Evolutionary conservation across 1,139 yeast species (phyloP).

Genomic region (Pichia sp.): DNA sequence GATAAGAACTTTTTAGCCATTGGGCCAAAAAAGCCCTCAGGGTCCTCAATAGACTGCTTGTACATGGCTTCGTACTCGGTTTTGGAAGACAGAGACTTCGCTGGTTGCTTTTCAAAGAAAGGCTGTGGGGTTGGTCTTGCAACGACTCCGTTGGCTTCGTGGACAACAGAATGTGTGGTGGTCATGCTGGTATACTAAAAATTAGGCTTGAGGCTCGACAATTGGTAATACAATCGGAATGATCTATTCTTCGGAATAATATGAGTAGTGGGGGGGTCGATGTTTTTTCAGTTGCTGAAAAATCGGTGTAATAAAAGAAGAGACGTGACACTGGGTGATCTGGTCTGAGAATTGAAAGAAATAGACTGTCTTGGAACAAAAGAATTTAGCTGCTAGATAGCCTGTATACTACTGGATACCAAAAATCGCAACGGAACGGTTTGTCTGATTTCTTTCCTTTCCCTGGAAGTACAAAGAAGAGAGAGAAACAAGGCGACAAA

Average conservation of each 20-base stretch:
- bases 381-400: no score
- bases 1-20: conserved; percentile 71
- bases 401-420: neutral
- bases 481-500: neutral
- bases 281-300: neutral
- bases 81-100: conserved; percentile 36
- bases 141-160: conserved; percentile 70
- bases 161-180: conserved; percentile 48
- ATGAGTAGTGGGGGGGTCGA: neutral
- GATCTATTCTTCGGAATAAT: neutral
- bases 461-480: neutral
- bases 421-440: neutral
- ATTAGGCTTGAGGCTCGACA: no score
- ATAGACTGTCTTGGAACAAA: no score
- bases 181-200: neutral
- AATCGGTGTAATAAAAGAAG: no score
- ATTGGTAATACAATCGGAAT: neutral
- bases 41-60: conserved; percentile 72
- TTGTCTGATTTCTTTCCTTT: neutral
- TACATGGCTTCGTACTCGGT: conserved; percentile 76
- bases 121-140: conserved; percentile 69
- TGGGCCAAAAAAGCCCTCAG: conserved; percentile 80
- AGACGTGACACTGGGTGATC: neutral
- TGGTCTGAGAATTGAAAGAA: neutral
- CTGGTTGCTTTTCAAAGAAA: conserved; percentile 71